Evolutionary conservation across 1,139 yeast species (phyloP).

Genomic region (Yamadazyma triangularis): DNA sequence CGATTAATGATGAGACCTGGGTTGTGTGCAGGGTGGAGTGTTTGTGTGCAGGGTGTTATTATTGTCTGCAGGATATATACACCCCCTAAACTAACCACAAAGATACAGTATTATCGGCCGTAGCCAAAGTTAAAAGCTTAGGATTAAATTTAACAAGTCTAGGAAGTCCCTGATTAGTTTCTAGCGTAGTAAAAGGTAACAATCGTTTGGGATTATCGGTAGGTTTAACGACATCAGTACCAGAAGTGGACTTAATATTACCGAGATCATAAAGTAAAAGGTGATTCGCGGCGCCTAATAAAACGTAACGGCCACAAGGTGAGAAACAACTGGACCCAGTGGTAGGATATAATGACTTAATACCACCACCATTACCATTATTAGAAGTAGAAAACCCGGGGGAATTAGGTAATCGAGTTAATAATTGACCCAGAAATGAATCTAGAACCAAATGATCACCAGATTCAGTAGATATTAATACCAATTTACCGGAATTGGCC

Average conservation of each 20-base stretch:
- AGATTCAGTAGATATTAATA: conserved; percentile 62
- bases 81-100: too few species aligned
- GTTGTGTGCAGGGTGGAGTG: too few species aligned
- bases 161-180: conserved; percentile 40
- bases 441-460: conserved; percentile 59
- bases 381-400: conserved; percentile 5
- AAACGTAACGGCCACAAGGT: conserved; percentile 74
- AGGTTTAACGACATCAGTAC: conserved; percentile 11
- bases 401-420: conserved; percentile 39
- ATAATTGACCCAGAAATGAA: conserved; percentile 60
- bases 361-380: conserved; percentile 13
- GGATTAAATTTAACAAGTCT: conserved; percentile 76
- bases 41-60: too few species aligned
- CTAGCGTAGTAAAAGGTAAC: conserved; percentile 21
- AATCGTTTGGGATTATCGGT: conserved; percentile 19
- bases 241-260: conserved; percentile 27
- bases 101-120: conserved; percentile 62
- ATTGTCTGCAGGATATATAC: too few species aligned
- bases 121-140: conserved; percentile 65
- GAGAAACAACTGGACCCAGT: conserved; percentile 66
- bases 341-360: conserved; percentile 36
- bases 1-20: too few species aligned
- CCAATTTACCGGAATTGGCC: conserved; percentile 71
- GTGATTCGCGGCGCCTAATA: conserved; percentile 59
- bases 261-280: conserved; percentile 63